Evolutionary conservation across 2,329 filamentous ascomycete genomes (phyloP).

Genomic region (Diaporthe nobilis): DNA sequence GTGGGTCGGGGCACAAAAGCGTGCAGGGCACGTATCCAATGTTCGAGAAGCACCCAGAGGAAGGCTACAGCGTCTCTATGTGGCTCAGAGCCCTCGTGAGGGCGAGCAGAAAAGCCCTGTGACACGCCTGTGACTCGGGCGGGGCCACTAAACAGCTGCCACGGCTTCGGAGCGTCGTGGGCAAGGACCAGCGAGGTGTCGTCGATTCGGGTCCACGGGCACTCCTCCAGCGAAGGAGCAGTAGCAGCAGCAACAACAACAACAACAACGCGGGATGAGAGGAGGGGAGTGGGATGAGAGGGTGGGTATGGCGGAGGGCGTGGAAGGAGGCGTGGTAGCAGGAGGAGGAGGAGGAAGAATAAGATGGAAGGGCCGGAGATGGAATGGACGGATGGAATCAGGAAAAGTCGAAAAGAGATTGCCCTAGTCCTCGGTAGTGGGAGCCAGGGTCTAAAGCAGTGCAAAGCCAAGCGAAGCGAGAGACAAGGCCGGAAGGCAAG

Average conservation of each 20-base stretch:
- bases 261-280: background rate
- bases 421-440: slow-evolving; percentile 29
- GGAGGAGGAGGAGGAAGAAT: slow-evolving; percentile 3
- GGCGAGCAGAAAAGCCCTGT: background rate
- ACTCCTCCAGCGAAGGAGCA: background rate
- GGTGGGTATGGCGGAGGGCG: slow-evolving; percentile 19
- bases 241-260: background rate
- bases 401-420: slow-evolving; percentile 34
- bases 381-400: slow-evolving; percentile 32
- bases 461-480: slow-evolving; percentile 31
- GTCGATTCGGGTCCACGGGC: slow-evolving; percentile 7
- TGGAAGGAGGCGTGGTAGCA: background rate
- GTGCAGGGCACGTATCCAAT: slow-evolving; percentile 21
- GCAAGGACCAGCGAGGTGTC: background rate
- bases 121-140: slow-evolving; percentile 5
- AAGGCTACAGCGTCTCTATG: background rate
- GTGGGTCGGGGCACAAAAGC: slow-evolving; percentile 5
- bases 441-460: slow-evolving; percentile 21
- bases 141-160: background rate
- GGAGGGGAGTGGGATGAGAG: background rate
- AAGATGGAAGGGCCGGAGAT: slow-evolving; percentile 33
- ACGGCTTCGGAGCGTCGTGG: background rate
- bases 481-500: slow-evolving; percentile 29
- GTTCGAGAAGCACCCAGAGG: background rate
- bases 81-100: background rate